Base-by-base conservation (phyloP, 176 grass and related monocot species). In the Avena sativa region DNA sequence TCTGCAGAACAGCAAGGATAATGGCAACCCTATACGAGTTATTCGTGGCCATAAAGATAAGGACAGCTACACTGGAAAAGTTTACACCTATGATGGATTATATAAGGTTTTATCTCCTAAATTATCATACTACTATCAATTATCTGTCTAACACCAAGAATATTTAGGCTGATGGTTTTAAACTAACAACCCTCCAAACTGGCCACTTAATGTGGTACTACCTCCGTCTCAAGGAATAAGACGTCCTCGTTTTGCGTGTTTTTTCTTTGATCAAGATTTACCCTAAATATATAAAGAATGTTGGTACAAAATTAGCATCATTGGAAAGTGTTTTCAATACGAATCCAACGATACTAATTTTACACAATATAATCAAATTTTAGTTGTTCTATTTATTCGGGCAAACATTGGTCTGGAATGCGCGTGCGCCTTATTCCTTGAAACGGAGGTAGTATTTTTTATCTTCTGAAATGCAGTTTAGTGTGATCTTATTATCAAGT, bases 31-130 rank as follows among this genome's bases (percentile, higher is more conserved):
- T 58, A 79, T 92, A 79, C 65, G 94, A 62, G 92, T 97, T 78
- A 57, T 97, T 63, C 87, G 90, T 73, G 92, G 90, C 32, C 94
- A 97, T 84, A 46, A 13, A 64, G 78, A 85, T 52, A 52, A 85
- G 77, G 79, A 51, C 71, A 94, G 90, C 58, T 94, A 97, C 78
- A 81, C 81, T 79, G 83, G 86, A 78, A 97, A 87, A 79, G 90
- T 90, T 57, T 97, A 97, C 82, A 92, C 94, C 6, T 97, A 94
- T 77, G 92, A 93, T 49, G 94, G 94, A 25, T 62, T 97, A 44
- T 97, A 97, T 63, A 90, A 88, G 91, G 94, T 96, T 83, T 74
- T 15, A 62, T 59, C 25, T 85, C n/a, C 80, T 17, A 83, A 65
- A 76, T 68, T 17, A 83, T 77, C 60, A 58, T 69, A 14, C 26